Conservation (phyloP, 306 rosid genomes). For the Dicorynia guianensis region DNA sequence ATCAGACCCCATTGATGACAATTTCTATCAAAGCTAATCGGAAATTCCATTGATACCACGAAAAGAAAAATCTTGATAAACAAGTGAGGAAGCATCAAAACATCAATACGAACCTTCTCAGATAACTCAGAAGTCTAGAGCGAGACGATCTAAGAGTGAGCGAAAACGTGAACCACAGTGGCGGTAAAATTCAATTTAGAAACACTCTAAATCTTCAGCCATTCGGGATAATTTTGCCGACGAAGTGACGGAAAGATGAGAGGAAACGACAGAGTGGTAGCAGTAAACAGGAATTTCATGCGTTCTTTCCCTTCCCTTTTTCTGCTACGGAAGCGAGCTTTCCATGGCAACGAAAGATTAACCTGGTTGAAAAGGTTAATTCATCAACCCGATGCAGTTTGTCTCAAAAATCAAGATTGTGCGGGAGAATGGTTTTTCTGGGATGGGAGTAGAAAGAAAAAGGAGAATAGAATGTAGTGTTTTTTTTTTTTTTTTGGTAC, state of each 20-base stretch:
- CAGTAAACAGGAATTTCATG: slow-evolving; percentile 32
- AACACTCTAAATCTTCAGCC: not conserved
- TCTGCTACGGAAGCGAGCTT: slow-evolving; percentile 29
- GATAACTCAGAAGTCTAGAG: not conserved
- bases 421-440: too few species aligned
- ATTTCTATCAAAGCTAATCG: not conserved
- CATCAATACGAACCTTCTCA: slow-evolving; percentile 31
- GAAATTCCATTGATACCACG: slow-evolving; percentile 21
- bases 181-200: slow-evolving; percentile 15
- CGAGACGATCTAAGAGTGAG: slow-evolving; percentile 47
- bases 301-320: slow-evolving; percentile 3
- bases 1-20: slow-evolving; percentile 27
- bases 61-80: slow-evolving; percentile 10
- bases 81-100: slow-evolving; percentile 15
- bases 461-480: too few species aligned
- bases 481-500: too few species aligned
- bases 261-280: slow-evolving; percentile 21
- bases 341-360: not conserved
- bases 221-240: slow-evolving; percentile 34
- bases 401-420: not conserved
- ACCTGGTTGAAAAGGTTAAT: not conserved
- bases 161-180: slow-evolving; percentile 37
- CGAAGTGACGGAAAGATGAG: slow-evolving; percentile 40
- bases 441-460: too few species aligned
- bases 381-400: not conserved